phyloP scores from a whole-genome alignment of 306 rosid species.

The Fragaria iinumae region DNA sequence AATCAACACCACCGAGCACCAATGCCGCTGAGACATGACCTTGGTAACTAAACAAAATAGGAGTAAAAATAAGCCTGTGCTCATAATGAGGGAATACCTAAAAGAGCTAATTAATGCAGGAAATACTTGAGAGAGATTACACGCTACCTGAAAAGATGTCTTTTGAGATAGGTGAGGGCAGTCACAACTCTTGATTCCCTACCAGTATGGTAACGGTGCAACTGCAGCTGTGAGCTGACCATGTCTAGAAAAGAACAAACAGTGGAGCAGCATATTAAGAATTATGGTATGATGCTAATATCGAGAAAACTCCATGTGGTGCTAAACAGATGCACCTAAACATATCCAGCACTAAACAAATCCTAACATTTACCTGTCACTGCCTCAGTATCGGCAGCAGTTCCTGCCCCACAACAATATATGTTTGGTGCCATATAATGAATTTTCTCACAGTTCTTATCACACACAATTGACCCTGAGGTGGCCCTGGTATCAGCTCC shows the following conservation, averaged over 20 bases:
- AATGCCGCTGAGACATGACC: conserved; percentile 84
- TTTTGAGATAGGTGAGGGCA: conserved; percentile 56
- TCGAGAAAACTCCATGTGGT: neutral
- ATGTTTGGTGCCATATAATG: conserved; percentile 98
- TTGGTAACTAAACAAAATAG: conserved; percentile 58
- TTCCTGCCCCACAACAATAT: conserved; percentile 98
- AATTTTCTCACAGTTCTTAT: conserved; percentile 42
- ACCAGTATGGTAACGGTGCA: conserved; percentile 93
- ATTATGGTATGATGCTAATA: neutral
- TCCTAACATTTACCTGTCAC: conserved; percentile 50
- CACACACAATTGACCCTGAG: conserved; percentile 3
- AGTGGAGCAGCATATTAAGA: conserved; percentile 21
- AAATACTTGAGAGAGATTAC: neutral
- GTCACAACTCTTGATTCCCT: conserved; percentile 66
- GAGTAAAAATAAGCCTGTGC: conserved; percentile 6
- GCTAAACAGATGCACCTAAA: neutral
- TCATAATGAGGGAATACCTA: neutral
- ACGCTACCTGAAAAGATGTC: conserved; percentile 52
- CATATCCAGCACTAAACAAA: neutral
- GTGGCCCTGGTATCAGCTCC: conserved; percentile 52
- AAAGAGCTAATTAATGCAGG: neutral
- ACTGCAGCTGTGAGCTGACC: conserved; percentile 95
- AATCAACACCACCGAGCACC: conserved; percentile 98
- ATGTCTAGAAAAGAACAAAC: conserved; percentile 49
- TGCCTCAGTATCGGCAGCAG: conserved; percentile 99